These are phyloP conservation scores for Cladorrhinum sp. DNA, from an alignment of 2,329 filamentous ascomycete genomes.

Conservation along the genomic window DNA sequence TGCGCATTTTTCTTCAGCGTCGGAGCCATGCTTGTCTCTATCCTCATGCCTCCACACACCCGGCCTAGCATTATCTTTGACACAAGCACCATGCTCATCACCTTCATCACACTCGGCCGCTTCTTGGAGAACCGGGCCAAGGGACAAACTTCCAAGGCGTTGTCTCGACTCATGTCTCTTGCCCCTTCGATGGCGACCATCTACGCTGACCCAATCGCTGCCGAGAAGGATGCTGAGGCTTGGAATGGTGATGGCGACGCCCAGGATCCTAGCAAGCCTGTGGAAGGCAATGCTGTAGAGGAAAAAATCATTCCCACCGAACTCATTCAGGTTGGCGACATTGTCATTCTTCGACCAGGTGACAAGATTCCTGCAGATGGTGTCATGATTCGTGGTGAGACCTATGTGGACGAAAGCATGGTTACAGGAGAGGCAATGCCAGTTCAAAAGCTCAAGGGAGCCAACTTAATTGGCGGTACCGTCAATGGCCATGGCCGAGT, in stretches of 20 bases:
- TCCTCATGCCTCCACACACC: conserved; percentile 70
- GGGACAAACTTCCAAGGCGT: conserved; percentile 89
- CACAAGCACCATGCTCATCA: conserved; percentile 97
- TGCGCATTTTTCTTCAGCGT: conserved; percentile 95
- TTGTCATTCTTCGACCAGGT: conserved; percentile 88
- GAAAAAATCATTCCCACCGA: conserved; percentile 90
- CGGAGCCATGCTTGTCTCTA: conserved; percentile 78
- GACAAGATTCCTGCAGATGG: conserved; percentile 97
- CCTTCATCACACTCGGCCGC: conserved; percentile 86
- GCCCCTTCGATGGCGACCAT: conserved; percentile 97
- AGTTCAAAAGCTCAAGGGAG: conserved; percentile 81
- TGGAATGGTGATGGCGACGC: conserved; percentile 55
- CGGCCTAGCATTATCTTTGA: conserved; percentile 90
- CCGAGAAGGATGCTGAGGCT: conserved; percentile 80
- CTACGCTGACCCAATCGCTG: conserved; percentile 90
- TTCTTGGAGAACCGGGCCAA: conserved; percentile 94
- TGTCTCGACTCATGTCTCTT: conserved; percentile 92
- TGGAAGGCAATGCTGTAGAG: conserved; percentile 64
- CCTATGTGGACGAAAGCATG: conserved; percentile 96
- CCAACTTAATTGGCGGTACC: conserved; percentile 82
- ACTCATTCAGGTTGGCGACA: conserved; percentile 87
- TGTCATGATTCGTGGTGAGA: conserved; percentile 80
- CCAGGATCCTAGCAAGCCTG: conserved; percentile 46
- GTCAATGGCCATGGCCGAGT: conserved; percentile 91
- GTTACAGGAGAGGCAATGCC: conserved; percentile 97